Base-by-base conservation (phyloP, 805 yeast species). In the Tetrapisispora phaffii region DNA sequence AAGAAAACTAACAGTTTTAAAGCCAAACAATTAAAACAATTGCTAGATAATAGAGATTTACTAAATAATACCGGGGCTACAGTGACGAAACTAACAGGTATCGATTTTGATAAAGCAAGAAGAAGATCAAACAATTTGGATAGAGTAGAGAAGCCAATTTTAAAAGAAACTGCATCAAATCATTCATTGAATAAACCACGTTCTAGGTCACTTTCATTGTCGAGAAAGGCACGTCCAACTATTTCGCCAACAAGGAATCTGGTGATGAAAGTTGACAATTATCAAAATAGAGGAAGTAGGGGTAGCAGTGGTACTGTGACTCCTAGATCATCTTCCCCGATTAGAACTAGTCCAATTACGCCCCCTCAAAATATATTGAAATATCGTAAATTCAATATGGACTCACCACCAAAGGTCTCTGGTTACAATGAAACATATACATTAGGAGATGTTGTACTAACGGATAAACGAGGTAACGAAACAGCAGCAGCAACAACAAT, bases 1-100 rank as follows among this genome's bases (percentile, higher is more conserved):
- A 63, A 58, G 47, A 64, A 64, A 44, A 60, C 65, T 2, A 62
- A 63, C 45, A 61, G 66, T 41, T 64, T 63, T 44, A 64, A 63
- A 49, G 67, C 67, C 2, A 48, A 62, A 44, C 63, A 63, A 48
- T 39, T 63, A 42, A 64, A 62, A 40, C 58, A 57, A 31, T 45
- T 64, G 39, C 47, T 64, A 31, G 56, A 55, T 29, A 53, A 57
- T 40, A 55, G 68, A 45, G 62, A 62, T 42, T 41, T 60, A 7
- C 45, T 63, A 13, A 43, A 33, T 37, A 29, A 17, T 16, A 32
- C 10, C 19, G 20, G 31, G 1, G 20, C n/a, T 17, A 22, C 22
- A 22, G 15, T 37, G 4, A 34, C 34, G 4, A 42, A 35, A 28
- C 7, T 21, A 21, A 37, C 41, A 21, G 15, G 16, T 4, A 12